Base-by-base conservation (phyloP, 1,139 yeast genomes). In the Suhomyces bribrorum region DNA sequence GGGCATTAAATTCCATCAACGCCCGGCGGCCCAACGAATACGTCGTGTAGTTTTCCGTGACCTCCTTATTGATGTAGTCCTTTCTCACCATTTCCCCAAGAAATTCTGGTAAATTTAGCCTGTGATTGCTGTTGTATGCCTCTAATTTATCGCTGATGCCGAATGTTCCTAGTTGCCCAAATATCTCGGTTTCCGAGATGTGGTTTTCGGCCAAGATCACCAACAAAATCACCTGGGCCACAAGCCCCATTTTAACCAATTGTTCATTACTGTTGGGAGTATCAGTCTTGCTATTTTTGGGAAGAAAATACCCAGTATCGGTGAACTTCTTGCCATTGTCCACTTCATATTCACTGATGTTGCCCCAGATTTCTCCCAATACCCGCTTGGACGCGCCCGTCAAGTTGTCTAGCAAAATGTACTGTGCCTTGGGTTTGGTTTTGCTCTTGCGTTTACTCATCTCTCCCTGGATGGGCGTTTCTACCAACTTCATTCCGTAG, bases 11-110 rank as follows among this genome's bases (percentile, higher is more conserved):
- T 47, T 72, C 77, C 26, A 56, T 53, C 17, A 63, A 38, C 3
- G 69, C 57, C 25, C 73, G 48, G 31, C 57, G 50, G 0, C 76
- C 76, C 26, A 72, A 46, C 3, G 55, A 48, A 46, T 62, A 69
- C 31, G 56, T 60, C 7, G 47, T 45, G 8, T 46, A 41, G 12
- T 48, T 51, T 13, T 52, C 58, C 13, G 53, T 43, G 6, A 38
- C 33, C n/a, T 54, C 59, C 31, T 46, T 53, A 13, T 42, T 41
- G 6, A 71, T 32, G 44, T 70, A 71, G n/a, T 67, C 72, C 29
- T 49, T 48, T 43, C 51, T 59, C n/a, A 54, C 55, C 27, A 70
- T 50, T 24, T 68, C 73, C 3, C 44, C 46, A 11, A 72, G 26
- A 13, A 69, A 43, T 24, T 57, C 66, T 6, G 56, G 57, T 48